Evolutionary conservation across 2,329 filamentous ascomycete genomes (phyloP), one percentile per base, ranked within the genome.

Genomic region (Magnaporthiopsis rhizophila): DNA sequence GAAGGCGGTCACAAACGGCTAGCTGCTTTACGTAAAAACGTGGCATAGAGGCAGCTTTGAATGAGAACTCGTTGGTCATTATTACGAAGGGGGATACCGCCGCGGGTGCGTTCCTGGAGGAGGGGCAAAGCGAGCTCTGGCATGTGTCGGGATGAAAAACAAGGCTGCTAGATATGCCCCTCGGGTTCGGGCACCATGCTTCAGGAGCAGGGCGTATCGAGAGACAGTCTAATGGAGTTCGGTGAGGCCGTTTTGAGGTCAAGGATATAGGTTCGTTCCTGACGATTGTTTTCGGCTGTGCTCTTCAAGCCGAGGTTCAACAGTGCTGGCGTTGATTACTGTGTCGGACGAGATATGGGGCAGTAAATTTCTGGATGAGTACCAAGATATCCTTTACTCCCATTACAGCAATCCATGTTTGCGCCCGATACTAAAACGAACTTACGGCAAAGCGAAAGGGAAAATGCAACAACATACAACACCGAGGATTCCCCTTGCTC

Each of bases 41-140:
- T n/a, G 61, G 53, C 45, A 62, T 56, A 62, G 28, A 53, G 45
- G 61, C 61, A 62, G 61, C 53, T 62, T 56, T 56, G 56, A 62
- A 62, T 62, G 45, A 62, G 60, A 62, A 62, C 61, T 62, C 61
- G 61, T 62, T 62, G 61, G 61, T 62, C 61, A 62, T 58, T 58
- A 30, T 58, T 26, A 58, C 7, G 45, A 24, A 18, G 45, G 45
- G 45, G 45, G 45, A 53, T 53, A 11, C 18, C 45, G 21, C 45
- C 45, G 45, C 18, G 18, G 45, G 45, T 53, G 45, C n/a, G 45
- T 53, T 21, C 45, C 45, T 53, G 45, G 45, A 53, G 45, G 45
- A 53, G 45, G 45, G 21, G 56, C 8, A 26, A 32, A 58, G 57
- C 45, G 13, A 21, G 7, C 18, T 53, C 45, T n/a, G 45, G 45